These are phyloP conservation scores for Colletotrichum eleusines DNA, from an alignment of 2,329 filamentous ascomycete species.

Conservation along the genomic window DNA sequence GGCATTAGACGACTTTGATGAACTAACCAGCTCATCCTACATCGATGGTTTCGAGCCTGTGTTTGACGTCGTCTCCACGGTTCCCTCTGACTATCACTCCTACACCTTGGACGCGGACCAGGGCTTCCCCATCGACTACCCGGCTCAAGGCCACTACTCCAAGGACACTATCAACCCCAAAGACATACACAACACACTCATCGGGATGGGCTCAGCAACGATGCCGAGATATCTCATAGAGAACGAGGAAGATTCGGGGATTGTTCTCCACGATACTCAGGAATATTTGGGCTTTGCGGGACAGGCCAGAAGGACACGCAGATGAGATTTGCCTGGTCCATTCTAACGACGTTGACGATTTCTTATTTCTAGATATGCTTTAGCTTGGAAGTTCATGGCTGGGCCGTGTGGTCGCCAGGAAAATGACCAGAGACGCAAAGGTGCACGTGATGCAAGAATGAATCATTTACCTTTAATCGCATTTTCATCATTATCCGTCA, in stretches of 20 bases:
- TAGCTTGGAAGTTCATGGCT: background rate
- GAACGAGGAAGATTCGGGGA: slow-evolving; percentile 29
- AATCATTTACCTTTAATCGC: no score
- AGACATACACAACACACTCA: slow-evolving; percentile 35
- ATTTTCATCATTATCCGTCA: background rate
- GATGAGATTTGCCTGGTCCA: background rate
- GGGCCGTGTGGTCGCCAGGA: no score
- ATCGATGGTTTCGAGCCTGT: slow-evolving; percentile 37
- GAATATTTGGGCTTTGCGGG: slow-evolving; percentile 32
- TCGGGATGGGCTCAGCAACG: slow-evolving; percentile 31
- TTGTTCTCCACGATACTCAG: slow-evolving; percentile 37
- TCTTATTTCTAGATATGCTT: background rate
- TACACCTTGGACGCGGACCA: slow-evolving; percentile 39
- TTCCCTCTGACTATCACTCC: slow-evolving; percentile 37
- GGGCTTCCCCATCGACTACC: slow-evolving; percentile 25
- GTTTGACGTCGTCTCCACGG: slow-evolving; percentile 35
- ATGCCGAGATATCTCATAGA: slow-evolving; percentile 34
- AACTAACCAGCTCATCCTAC: slow-evolving; percentile 23
- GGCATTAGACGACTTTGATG: slow-evolving; percentile 33
- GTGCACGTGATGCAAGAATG: background rate
- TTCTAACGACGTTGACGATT: background rate
- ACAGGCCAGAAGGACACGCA: slow-evolving; percentile 18
- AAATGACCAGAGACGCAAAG: no score
- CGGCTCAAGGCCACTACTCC: slow-evolving; percentile 27
- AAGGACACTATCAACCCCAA: slow-evolving; percentile 39